Base-by-base conservation (phyloP, 306 rosid species). In the Ochetophila trinervis region DNA sequence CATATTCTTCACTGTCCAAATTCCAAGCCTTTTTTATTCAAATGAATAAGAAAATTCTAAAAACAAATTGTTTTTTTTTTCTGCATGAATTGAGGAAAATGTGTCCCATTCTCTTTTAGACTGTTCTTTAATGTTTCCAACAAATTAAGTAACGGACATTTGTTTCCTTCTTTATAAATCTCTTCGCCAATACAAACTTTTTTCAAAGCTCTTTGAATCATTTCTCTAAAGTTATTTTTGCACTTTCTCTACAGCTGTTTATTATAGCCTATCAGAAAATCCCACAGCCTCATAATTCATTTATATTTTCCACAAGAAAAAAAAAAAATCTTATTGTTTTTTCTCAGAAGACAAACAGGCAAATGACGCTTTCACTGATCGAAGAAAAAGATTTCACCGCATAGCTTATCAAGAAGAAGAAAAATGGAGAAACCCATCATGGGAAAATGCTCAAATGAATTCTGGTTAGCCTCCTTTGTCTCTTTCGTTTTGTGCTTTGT, bases 381-480 rank as follows among this genome's bases (percentile, higher is more conserved):
- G 19, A 53, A 12, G 55, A 52, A 3, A 9, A 34, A 2, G 13
- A 13, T 5, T 14, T 1, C 17, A 16, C 36, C 22, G 2, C 24
- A 8, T 17, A 14, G 18, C 53, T 66, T 18, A 32, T 15, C 24
- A 37, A 37, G 19, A 57, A 21, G 13, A 23, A 42, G 53, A 60
- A 63, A 86, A 63, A 86, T 86, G 84, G 82, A 81, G 77, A 84
- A 77, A 14, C 69, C 62, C 21, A 50, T 69, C 47, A 0, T 61
- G 6, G 6, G 66, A 60, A 78, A 24, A 51, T 74, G 83, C 78
- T 55, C 81, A 48, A 74, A 69, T 8, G 82, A 82, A 2, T 65
- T 76, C 76, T 81, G 85, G 69, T 76, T 82, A 15, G 83, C 63
- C 32, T 5, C 80, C 48, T 76, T 89, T 17, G 44, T 81, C 66